These are phyloP conservation scores for Lomentospora prolificans DNA, from an alignment of 2,329 filamentous ascomycete genomes.

Conservation along the genomic window DNA sequence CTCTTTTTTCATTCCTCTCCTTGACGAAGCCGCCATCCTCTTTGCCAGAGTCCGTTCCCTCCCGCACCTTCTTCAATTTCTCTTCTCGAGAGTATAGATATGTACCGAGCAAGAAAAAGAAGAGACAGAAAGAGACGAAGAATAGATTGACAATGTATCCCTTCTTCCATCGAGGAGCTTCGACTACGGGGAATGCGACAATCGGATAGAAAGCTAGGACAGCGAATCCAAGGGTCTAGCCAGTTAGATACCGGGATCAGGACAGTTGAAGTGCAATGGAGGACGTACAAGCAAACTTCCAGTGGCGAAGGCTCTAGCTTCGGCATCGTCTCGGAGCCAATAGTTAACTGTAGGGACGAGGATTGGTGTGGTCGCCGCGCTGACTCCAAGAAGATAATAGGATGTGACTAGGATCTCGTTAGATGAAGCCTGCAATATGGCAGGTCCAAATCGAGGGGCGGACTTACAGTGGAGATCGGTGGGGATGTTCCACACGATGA, in stretches of 20 bases:
- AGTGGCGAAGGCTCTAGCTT: slow-evolving; percentile 15
- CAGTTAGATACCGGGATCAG: neutral
- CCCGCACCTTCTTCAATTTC: slow-evolving; percentile 6
- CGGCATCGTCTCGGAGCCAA: slow-evolving; percentile 16
- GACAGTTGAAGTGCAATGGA: neutral
- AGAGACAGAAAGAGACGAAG: slow-evolving; percentile 12
- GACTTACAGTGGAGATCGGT: slow-evolving; percentile 13
- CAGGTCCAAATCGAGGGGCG: too few species aligned
- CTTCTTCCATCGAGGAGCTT: slow-evolving; percentile 15
- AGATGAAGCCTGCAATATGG: too few species aligned
- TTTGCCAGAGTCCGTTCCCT: neutral
- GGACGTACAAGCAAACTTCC: slow-evolving; percentile 15
- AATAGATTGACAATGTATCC: slow-evolving; percentile 16
- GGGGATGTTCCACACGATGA: slow-evolving; percentile 17
- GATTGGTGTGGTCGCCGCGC: slow-evolving; percentile 16
- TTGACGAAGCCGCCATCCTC: neutral
- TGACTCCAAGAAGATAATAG: slow-evolving; percentile 16
- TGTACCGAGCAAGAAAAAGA: slow-evolving; percentile 9
- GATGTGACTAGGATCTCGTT: neutral
- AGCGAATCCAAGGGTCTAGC: slow-evolving; percentile 14
- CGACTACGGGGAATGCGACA: slow-evolving; percentile 13
- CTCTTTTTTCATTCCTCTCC: neutral
- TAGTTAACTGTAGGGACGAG: slow-evolving; percentile 16
- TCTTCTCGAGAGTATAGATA: slow-evolving; percentile 10
- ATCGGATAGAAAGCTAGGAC: slow-evolving; percentile 14